A percentile compares a stretch with the other conserved stretches of the same genome.
phyloP scores from a whole-genome alignment of 1,284 basidiomycete genomes.

The Fomitopsis palustris region DNA sequence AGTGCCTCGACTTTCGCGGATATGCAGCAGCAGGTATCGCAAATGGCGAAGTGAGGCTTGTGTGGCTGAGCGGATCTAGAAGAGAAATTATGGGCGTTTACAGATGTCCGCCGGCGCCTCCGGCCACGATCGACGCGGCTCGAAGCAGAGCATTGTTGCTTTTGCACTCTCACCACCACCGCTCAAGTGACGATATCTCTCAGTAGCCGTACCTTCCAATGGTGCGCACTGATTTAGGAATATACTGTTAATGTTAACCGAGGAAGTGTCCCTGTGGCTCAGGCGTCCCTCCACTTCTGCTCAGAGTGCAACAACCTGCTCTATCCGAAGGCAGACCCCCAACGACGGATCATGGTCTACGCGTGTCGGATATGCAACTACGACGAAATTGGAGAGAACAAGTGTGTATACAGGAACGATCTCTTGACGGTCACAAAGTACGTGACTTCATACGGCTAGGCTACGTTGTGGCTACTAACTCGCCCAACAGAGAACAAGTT shows the following conservation, averaged over 20 bases:
- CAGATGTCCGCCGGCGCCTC: background rate
- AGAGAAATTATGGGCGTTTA: background rate
- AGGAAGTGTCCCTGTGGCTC: no score
- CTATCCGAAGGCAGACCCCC: slow-evolving; percentile 88
- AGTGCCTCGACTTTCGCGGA: no score
- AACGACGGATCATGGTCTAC: slow-evolving; percentile 86
- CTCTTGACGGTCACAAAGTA: slow-evolving; percentile 92
- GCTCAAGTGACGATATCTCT: no score
- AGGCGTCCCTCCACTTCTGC: slow-evolving; percentile 84
- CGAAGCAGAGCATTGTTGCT: no score
- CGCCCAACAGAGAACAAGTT: slow-evolving; percentile 72
- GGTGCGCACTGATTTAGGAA: no score
- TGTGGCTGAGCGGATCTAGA: background rate
- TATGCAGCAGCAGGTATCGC: no score
- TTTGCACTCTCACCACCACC: no score
- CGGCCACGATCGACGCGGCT: no score
- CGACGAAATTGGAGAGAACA: slow-evolving; percentile 83
- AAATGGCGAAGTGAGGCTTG: no score
- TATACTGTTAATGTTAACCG: no score
- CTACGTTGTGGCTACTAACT: background rate
- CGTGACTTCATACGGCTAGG: slow-evolving; percentile 28
- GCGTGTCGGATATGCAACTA: slow-evolving; percentile 92
- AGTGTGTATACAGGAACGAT: slow-evolving; percentile 93
- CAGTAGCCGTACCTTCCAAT: no score
- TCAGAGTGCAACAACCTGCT: slow-evolving; percentile 94